A percentile compares a stretch with the other conserved stretches of the same genome.
phyloP scores from a whole-genome alignment of 805 yeast species.

The Blastobotrys chiropterorum region DNA sequence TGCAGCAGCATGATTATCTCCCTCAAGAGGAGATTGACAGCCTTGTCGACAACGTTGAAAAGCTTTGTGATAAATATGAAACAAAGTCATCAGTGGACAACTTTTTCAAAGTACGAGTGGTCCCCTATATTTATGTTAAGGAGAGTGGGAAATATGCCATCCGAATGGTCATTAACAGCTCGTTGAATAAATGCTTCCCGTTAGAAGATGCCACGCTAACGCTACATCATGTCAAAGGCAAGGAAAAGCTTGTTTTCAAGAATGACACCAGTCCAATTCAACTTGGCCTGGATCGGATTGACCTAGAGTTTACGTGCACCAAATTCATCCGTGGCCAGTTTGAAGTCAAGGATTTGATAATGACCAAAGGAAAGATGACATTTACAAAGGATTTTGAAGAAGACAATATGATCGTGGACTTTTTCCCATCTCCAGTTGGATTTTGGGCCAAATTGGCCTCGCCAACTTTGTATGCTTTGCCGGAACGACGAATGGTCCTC shows the following conservation, averaged over 20 bases:
- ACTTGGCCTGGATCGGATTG: not conserved
- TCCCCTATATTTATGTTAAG: conserved; percentile 27
- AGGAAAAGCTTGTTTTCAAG: conserved; percentile 12
- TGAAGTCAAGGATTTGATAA: conserved; percentile 24
- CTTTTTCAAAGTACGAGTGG: conserved; percentile 34
- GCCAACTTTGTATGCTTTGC: conserved; percentile 13
- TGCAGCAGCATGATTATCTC: conserved; percentile 20
- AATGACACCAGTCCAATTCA: conserved; percentile 8
- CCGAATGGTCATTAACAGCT: conserved; percentile 6
- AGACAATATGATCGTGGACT: conserved; percentile 9
- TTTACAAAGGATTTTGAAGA: conserved; percentile 21
- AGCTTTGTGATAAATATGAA: conserved; percentile 18
- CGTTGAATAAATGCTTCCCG: conserved; percentile 6
- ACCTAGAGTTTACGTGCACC: conserved; percentile 21
- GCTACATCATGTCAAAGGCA: not conserved
- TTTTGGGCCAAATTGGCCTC: conserved; percentile 20
- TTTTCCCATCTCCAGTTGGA: conserved; percentile 22
- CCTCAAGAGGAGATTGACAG: conserved; percentile 17
- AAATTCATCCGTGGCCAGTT: conserved; percentile 35
- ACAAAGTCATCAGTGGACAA: conserved; percentile 29
- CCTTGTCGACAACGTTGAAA: conserved; percentile 19
- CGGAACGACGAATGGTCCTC: conserved; percentile 17
- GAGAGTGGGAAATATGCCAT: conserved; percentile 1
- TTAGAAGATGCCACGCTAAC: conserved; percentile 10
- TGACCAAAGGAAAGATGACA: conserved; percentile 24